Conservation (phyloP, 768 basidiomycete genomes). For the Boletus edulis region DNA sequence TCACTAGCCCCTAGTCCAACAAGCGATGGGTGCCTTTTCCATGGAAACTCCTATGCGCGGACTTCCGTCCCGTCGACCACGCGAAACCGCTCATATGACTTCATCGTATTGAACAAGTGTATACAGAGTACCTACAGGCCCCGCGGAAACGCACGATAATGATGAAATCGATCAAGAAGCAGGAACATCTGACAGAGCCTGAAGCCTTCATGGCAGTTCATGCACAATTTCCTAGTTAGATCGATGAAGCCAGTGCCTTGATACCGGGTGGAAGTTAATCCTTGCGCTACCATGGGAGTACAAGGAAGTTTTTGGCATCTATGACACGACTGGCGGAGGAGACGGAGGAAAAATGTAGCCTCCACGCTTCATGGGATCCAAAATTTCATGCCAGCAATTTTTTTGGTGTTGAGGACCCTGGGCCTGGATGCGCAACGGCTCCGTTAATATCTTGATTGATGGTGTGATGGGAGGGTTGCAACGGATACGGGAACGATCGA, state of each 20-base stretch:
- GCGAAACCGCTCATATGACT: no score
- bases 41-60: constrained; percentile 1
- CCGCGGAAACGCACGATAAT: no score
- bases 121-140: no score
- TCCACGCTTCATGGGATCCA: constrained; percentile 1
- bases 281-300: constrained; percentile 2
- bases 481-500: not conserved
- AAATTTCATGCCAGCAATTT: not conserved
- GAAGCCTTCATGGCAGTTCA: constrained; percentile 7
- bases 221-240: constrained; percentile 5
- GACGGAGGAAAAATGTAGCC: not conserved
- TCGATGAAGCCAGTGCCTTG: constrained; percentile 6
- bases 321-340: not conserved
- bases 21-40: constrained; percentile 3
- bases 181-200: not conserved
- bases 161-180: no score
- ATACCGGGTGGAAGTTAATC: constrained; percentile 3
- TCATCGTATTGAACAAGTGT: no score
- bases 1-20: not conserved
- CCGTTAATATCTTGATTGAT: not conserved
- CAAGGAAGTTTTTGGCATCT: not conserved
- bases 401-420: not conserved
- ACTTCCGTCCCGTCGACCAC: no score
- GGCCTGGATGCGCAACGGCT: not conserved
- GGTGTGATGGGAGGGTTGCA: not conserved